Evolutionary conservation across 805 yeast genomes (phyloP).

Genomic region (Nematodospora valgi): DNA sequence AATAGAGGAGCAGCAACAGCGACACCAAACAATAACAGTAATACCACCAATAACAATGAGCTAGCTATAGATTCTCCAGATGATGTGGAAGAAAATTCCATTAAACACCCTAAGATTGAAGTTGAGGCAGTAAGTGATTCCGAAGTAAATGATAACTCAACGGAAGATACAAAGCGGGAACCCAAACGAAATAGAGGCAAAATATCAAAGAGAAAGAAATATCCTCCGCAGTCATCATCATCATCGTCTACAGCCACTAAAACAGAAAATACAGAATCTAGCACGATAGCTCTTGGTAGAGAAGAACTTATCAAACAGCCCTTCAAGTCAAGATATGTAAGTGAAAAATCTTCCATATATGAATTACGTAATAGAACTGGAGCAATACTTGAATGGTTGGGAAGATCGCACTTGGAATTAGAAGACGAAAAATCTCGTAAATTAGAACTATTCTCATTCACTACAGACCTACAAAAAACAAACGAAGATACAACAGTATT

Average conservation of each 20-base stretch:
- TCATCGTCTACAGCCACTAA: background rate
- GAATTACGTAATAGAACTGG: slow-evolving; percentile 88
- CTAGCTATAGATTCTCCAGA: background rate
- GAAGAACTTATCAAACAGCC: slow-evolving; percentile 62
- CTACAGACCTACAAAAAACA: slow-evolving; percentile 21
- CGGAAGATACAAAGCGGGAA: background rate
- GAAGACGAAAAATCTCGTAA: slow-evolving; percentile 68
- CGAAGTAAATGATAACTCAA: slow-evolving; percentile 10
- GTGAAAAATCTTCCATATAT: slow-evolving; percentile 64
- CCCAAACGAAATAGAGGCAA: background rate
- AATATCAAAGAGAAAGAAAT: slow-evolving; percentile 6
- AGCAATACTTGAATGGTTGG: slow-evolving; percentile 87
- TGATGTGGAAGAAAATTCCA: background rate
- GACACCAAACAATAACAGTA: no score
- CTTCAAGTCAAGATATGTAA: slow-evolving; percentile 80
- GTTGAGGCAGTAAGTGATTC: slow-evolving; percentile 8
- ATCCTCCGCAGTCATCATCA: background rate
- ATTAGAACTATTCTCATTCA: slow-evolving; percentile 43
- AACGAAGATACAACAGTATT: slow-evolving; percentile 19
- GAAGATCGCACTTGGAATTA: slow-evolving; percentile 80
- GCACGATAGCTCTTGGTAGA: slow-evolving; percentile 18
- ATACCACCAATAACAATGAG: no score
- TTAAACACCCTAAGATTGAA: slow-evolving; percentile 10
- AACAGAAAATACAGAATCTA: background rate
- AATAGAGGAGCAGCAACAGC: slow-evolving; percentile 1